Conservation (phyloP, 768 basidiomycete genomes). For the Amanita muscaria region DNA sequence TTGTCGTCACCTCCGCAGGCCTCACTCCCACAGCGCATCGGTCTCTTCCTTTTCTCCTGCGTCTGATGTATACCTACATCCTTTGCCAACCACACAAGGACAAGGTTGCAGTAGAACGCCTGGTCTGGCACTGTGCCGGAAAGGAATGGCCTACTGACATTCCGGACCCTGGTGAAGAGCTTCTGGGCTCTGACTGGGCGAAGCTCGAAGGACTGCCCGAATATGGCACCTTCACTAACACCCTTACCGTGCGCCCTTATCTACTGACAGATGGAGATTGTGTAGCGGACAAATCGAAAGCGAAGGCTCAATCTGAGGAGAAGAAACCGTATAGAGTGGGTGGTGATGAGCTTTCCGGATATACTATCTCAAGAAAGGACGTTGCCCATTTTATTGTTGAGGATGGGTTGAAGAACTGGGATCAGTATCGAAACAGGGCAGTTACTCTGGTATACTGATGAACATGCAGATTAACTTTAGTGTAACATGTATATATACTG, state of each 20-base stretch:
- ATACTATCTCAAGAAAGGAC: conserved; percentile 51
- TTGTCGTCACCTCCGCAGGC: conserved; percentile 45
- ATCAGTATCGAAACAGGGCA: background rate
- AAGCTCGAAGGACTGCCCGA: conserved; percentile 31
- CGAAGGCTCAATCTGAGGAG: too few species aligned
- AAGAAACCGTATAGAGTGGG: conserved; percentile 34
- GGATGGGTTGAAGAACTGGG: background rate
- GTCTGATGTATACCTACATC: conserved; percentile 38
- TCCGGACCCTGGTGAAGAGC: conserved; percentile 32
- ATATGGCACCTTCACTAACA: conserved; percentile 33
- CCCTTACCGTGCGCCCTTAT: conserved; percentile 48
- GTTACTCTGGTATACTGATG: too few species aligned
- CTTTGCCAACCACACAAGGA: conserved; percentile 44
- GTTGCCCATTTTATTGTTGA: conserved; percentile 45
- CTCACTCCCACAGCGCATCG: conserved; percentile 37
- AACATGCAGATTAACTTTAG: too few species aligned
- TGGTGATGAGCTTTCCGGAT: conserved; percentile 34
- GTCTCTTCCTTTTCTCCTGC: conserved; percentile 38
- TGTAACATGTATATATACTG: too few species aligned
- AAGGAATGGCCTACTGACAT: conserved; percentile 37
- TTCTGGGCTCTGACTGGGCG: conserved; percentile 40
- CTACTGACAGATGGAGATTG: conserved; percentile 51
- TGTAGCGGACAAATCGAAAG: conserved; percentile 24
- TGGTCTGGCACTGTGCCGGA: conserved; percentile 39
- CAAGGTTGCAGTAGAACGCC: conserved; percentile 51